Conservation (phyloP, 352 stramenopile genomes). For the Pythium aquatile region DNA sequence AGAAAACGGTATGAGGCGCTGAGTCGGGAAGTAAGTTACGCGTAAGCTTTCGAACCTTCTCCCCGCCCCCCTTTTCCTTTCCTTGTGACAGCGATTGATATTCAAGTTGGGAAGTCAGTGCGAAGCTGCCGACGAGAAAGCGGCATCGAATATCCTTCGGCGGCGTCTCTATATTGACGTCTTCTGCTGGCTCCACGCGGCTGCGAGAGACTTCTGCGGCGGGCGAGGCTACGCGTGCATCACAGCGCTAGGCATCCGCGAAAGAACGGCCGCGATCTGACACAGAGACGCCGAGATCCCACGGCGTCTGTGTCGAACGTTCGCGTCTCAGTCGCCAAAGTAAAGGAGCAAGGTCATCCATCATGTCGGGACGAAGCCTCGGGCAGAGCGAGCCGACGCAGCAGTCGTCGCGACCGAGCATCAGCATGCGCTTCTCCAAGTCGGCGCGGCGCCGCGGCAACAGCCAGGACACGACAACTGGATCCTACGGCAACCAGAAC, state of each 20-base stretch:
- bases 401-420: slow-evolving; percentile 29
- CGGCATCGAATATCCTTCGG: neutral
- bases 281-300: neutral
- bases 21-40: slow-evolving; percentile 5
- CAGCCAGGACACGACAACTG: slow-evolving; percentile 53
- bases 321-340: neutral
- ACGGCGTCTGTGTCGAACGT: neutral
- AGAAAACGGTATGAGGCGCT: neutral
- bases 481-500: slow-evolving; percentile 30
- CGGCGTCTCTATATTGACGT: neutral
- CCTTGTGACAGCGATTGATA: slow-evolving; percentile 18
- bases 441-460: slow-evolving; percentile 59
- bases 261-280: slow-evolving; percentile 2
- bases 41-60: slow-evolving; percentile 16
- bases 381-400: slow-evolving; percentile 29
- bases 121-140: slow-evolving; percentile 9
- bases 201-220: neutral
- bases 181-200: slow-evolving; percentile 4
- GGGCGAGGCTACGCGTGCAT: slow-evolving; percentile 2
- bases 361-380: slow-evolving; percentile 19
- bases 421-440: slow-evolving; percentile 72
- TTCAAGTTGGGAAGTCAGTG: slow-evolving; percentile 34
- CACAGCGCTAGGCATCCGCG: neutral
- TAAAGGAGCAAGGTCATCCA: no score
- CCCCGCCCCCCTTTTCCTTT: slow-evolving; percentile 4